Base-by-base conservation (phyloP, 306 rosid species). In the Delonix regia region DNA sequence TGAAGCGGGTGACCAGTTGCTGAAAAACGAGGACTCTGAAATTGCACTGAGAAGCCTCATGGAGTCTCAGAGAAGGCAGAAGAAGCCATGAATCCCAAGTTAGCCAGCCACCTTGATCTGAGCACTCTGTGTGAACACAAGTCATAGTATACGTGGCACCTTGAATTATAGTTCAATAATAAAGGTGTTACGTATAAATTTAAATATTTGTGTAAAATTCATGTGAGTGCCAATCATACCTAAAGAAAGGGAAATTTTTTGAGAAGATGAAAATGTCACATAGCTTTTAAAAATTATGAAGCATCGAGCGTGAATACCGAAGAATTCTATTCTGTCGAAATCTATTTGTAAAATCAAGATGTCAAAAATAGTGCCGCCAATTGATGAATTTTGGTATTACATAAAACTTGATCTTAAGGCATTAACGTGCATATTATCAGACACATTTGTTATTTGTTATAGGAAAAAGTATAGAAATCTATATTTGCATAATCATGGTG, bases 1-100 rank as follows among this genome's bases (percentile, higher is more conserved):
- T 2, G 86, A 85, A 27, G 82, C 82, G 18, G 86, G 76, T 22
- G 88, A 83, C 25, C 78, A 74, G 30, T 49, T 85, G 47, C 74
- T 85, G 62, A 75, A 62, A 64, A 53, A 69, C 14, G 69, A 63
- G 9, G 78, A 85, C 8, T 36, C 83, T 53, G 71, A 81, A 9
- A 15, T 48, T 45, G 82, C 88, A 8, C 52, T 82, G 3, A 24
- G 16, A 53, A 12, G 76, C 73, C 79, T 85, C 1, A 3, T 74
- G 16, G 14, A 78, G 2, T 59, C 82, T 33, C 64, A 8, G 10
- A 22, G 74, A 76, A 76, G 74, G 48, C 13, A 51, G 53, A 18
- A 28, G 51, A 22, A 27, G 47, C 15, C 51, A 44, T 28, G 44
- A 36, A 64, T 19, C 64, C 33, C 5, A 67, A 38, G 67, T n/a